Percentiles rank a stretch among this genome's conserved stretches.
phyloP scores from a whole-genome alignment of 345 rosid genomes.

The Balakata baccata region DNA sequence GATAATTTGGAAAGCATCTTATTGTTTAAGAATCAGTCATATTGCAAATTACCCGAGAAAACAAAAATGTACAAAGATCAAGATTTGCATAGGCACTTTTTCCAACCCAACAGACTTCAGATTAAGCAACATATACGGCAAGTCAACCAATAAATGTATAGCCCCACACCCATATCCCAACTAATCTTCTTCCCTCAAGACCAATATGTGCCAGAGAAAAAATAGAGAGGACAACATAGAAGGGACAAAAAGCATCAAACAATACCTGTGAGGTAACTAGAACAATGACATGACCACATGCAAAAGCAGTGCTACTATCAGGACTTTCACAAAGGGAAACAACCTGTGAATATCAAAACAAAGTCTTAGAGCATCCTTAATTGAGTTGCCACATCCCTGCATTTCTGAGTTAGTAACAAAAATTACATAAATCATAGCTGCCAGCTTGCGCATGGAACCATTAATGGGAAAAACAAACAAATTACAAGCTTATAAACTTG shows the following conservation, averaged over 20 bases:
- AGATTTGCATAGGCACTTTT: background rate
- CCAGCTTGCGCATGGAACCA: constrained; percentile 1
- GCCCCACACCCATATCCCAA: background rate
- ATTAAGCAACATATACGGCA: no score
- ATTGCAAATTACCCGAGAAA: background rate
- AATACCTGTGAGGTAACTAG: constrained; percentile 73
- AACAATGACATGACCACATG: constrained; percentile 66
- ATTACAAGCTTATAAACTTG: no score
- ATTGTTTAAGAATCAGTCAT: background rate
- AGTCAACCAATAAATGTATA: no score
- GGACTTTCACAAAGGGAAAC: constrained; percentile 60
- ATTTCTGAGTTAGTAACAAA: background rate
- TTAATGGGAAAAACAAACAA: background rate
- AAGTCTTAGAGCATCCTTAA: background rate
- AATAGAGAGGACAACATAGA: background rate
- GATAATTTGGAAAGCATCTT: background rate
- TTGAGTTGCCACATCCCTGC: background rate
- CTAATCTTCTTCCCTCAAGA: background rate
- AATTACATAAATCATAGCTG: background rate
- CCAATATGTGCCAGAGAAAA: background rate
- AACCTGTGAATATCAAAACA: constrained; percentile 44
- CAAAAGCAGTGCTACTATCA: constrained; percentile 55
- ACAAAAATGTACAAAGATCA: background rate
- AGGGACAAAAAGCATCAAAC: background rate
- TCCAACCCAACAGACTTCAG: background rate